Evolutionary conservation across 768 basidiomycete species (phyloP).

Genomic region (Mycena indigotica): DNA sequence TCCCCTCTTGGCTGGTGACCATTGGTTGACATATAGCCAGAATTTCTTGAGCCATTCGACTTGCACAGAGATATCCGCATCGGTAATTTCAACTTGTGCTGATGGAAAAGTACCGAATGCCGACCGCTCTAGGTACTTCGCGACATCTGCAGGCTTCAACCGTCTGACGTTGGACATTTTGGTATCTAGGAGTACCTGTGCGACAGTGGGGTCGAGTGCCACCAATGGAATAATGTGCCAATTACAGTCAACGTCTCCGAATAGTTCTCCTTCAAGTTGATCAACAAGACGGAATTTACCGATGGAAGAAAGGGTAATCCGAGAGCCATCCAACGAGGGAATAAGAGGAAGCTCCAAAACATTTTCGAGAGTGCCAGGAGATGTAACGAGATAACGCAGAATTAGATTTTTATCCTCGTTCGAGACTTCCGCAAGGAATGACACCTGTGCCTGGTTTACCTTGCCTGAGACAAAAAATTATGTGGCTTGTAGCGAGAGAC

Average conservation of each 20-base stretch:
- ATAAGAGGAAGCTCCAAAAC: conserved; percentile 20
- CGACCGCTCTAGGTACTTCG: conserved; percentile 15
- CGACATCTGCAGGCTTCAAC: conserved; percentile 12
- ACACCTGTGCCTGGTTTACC: no score
- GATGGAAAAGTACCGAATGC: conserved; percentile 12
- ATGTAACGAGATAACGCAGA: conserved; percentile 18
- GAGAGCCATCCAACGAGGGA: conserved; percentile 11
- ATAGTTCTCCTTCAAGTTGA: conserved; percentile 16
- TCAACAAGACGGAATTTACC: conserved; percentile 9
- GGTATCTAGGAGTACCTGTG: background rate
- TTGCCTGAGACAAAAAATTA: no score
- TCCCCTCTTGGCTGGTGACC: conserved; percentile 1
- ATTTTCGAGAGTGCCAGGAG: conserved; percentile 10
- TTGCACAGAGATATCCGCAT: conserved; percentile 3
- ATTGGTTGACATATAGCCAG: conserved; percentile 28
- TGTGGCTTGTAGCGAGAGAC: no score
- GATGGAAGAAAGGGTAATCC: conserved; percentile 9
- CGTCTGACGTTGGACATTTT: conserved; percentile 5
- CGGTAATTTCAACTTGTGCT: conserved; percentile 15
- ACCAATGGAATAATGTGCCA: conserved; percentile 14
- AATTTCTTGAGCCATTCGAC: conserved; percentile 29
- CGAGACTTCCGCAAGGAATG: no score
- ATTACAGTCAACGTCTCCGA: conserved; percentile 11
- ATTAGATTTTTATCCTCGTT: conserved; percentile 12
- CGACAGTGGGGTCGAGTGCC: conserved; percentile 4